Percentiles rank a stretch among this genome's conserved stretches.
Evolutionary conservation across 805 yeast genomes (phyloP).

Genomic region (Spathaspora gorwiae): DNA sequence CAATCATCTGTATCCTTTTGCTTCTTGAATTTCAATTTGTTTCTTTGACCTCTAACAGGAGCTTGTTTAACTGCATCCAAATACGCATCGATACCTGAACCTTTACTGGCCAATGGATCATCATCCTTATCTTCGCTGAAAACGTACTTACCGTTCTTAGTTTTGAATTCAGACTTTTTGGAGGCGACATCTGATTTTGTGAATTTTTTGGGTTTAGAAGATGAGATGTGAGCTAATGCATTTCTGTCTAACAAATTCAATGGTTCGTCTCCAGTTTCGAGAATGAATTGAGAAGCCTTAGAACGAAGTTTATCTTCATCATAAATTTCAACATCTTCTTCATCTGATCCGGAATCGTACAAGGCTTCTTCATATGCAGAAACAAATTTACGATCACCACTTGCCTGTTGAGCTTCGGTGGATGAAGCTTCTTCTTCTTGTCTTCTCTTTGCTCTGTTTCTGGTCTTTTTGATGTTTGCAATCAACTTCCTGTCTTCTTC

Average conservation of each 20-base stretch:
- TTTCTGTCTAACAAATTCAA: slow-evolving; percentile 83
- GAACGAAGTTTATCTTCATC: slow-evolving; percentile 33
- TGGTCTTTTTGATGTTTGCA: slow-evolving; percentile 78
- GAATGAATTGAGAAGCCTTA: slow-evolving; percentile 51
- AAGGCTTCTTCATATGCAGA: slow-evolving; percentile 93
- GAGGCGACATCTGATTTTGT: slow-evolving; percentile 32
- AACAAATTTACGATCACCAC: slow-evolving; percentile 49
- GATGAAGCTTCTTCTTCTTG: slow-evolving; percentile 33
- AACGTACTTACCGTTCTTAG: slow-evolving; percentile 64
- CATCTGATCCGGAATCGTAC: slow-evolving; percentile 65
- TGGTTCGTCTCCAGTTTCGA: slow-evolving; percentile 74
- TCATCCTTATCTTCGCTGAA: slow-evolving; percentile 50
- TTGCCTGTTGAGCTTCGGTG: slow-evolving; percentile 5
- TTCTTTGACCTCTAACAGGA: slow-evolving; percentile 90
- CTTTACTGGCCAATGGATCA: slow-evolving; percentile 41
- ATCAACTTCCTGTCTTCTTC: slow-evolving; percentile 83
- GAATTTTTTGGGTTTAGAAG: slow-evolving; percentile 71
- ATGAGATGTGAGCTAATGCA: slow-evolving; percentile 82
- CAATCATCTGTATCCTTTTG: slow-evolving; percentile 49
- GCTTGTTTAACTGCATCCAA: slow-evolving; percentile 90
- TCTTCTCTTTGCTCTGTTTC: slow-evolving; percentile 79
- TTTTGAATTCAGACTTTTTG: slow-evolving; percentile 40
- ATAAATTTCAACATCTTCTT: slow-evolving; percentile 44
- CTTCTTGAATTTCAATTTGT: slow-evolving; percentile 82
- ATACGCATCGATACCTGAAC: slow-evolving; percentile 79